A percentile compares a stretch with the other conserved stretches of the same genome.
These are phyloP conservation scores for Nannochloropsis oceanica DNA, from an alignment of 108 stramenopile genomes.

Conservation along the genomic window DNA sequence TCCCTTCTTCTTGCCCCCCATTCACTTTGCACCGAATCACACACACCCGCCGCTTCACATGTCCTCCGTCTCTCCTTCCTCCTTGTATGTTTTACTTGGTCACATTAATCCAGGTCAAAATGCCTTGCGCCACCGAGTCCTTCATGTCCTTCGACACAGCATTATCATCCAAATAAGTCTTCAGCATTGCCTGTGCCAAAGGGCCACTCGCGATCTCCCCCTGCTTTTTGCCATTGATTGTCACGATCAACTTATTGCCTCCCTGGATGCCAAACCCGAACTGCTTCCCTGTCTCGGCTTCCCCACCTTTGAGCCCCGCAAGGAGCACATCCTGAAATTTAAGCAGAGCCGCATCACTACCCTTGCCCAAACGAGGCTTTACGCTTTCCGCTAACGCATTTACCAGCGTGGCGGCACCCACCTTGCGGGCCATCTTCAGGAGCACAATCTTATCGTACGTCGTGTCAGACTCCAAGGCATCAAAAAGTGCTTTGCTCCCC, in stretches of 20 bases:
- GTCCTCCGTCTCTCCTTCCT: too few species aligned
- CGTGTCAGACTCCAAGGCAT: background rate
- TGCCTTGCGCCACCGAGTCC: background rate
- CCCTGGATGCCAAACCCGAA: background rate
- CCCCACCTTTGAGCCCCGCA: background rate
- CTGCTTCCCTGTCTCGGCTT: background rate
- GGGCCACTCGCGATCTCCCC: background rate
- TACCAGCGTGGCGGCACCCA: conserved; percentile 40
- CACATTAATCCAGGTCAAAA: background rate
- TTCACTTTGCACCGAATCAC: too few species aligned
- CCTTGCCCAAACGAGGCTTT: conserved; percentile 34
- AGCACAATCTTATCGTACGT: background rate
- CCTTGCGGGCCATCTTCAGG: conserved; percentile 37
- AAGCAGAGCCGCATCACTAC: conserved; percentile 8
- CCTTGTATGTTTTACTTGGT: background rate
- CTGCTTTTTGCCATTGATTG: background rate
- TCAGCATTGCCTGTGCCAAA: background rate
- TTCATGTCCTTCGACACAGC: background rate
- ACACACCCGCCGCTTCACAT: too few species aligned
- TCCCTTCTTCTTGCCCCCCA: too few species aligned
- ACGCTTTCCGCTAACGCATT: conserved; percentile 37
- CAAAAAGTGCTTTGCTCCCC: background rate
- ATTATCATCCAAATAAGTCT: background rate
- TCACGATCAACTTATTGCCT: background rate
- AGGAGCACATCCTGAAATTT: conserved; percentile 15